Conservation (phyloP, 1,284 basidiomycete species). For the Leccinum huronense region DNA sequence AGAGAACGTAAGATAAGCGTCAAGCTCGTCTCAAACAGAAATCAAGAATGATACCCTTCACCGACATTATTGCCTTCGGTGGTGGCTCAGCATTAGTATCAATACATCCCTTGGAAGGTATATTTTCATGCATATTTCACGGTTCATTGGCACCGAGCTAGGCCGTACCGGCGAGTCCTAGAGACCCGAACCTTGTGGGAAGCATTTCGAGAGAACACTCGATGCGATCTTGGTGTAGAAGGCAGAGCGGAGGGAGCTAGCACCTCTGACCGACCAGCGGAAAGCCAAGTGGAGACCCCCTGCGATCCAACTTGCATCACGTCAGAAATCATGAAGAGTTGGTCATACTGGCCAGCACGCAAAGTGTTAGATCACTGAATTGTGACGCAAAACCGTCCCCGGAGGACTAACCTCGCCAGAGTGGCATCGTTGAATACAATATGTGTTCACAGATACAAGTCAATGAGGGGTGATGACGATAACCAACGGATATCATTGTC, state of each 20-base stretch:
- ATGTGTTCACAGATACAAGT: slow-evolving; percentile 1
- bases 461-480: slow-evolving; percentile 7
- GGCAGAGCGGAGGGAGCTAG: neutral
- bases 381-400: neutral
- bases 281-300: neutral
- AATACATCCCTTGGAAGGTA: too few species aligned
- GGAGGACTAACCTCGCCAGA: slow-evolving; percentile 3
- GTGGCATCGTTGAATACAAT: neutral
- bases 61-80: too few species aligned
- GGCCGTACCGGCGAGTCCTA: neutral
- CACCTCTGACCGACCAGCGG: neutral
- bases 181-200: neutral
- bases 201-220: neutral
- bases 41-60: too few species aligned
- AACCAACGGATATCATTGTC: slow-evolving; percentile 15
- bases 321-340: neutral
- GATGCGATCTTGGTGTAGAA: neutral
- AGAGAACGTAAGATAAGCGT: too few species aligned
- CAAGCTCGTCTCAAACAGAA: too few species aligned
- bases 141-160: neutral
- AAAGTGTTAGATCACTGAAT: neutral
- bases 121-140: neutral
- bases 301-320: neutral
- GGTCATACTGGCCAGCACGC: neutral
- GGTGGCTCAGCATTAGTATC: too few species aligned